A percentile compares a stretch with the other conserved stretches of the same genome.
phyloP scores from a whole-genome alignment of 2,329 filamentous ascomycete genomes.

The Ophidiomyces ophidiicola region DNA sequence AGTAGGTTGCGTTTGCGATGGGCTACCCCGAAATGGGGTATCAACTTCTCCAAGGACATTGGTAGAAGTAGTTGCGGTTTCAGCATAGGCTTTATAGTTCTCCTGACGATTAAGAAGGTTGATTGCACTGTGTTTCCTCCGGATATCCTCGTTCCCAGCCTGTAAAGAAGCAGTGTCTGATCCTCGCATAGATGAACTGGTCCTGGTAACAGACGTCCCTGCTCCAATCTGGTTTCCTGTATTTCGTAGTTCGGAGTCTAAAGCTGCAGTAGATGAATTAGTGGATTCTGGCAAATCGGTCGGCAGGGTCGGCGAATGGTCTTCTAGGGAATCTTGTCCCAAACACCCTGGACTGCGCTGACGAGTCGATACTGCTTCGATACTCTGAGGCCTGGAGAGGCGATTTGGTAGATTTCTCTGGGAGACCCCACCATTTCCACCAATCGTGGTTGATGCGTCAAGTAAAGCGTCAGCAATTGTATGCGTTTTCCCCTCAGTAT shows the following conservation, averaged over 20 bases:
- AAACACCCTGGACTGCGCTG: constrained; percentile 19
- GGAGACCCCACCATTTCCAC: constrained; percentile 45
- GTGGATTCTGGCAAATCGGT: constrained; percentile 22
- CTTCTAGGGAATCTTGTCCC: constrained; percentile 16
- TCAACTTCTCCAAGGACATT: constrained; percentile 56
- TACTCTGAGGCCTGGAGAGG: constrained; percentile 24
- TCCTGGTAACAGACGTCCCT: constrained; percentile 22
- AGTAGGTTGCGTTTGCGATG: constrained; percentile 25
- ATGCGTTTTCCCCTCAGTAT: constrained; percentile 44
- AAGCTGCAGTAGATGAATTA: constrained; percentile 24
- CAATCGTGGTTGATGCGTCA: constrained; percentile 81
- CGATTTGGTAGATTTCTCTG: constrained; percentile 24
- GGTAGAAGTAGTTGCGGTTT: constrained; percentile 51
- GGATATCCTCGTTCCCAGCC: constrained; percentile 19
- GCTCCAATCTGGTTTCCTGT: constrained; percentile 19
- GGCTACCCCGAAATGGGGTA: constrained; percentile 34
- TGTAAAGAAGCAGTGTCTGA: constrained; percentile 21
- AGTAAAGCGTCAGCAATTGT: constrained; percentile 84
- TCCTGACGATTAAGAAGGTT: constrained; percentile 49
- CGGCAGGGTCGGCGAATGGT: constrained; percentile 27
- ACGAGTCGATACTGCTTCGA: constrained; percentile 12
- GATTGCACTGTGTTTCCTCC: constrained; percentile 44
- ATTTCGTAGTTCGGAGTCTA: constrained; percentile 26
- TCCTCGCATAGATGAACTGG: constrained; percentile 16
- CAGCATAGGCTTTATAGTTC: constrained; percentile 48